Percentiles rank a stretch among this genome's conserved stretches.
Evolutionary conservation across 441 rosid genomes (phyloP).

Genomic region (Cnidoscolus chayamansa): DNA sequence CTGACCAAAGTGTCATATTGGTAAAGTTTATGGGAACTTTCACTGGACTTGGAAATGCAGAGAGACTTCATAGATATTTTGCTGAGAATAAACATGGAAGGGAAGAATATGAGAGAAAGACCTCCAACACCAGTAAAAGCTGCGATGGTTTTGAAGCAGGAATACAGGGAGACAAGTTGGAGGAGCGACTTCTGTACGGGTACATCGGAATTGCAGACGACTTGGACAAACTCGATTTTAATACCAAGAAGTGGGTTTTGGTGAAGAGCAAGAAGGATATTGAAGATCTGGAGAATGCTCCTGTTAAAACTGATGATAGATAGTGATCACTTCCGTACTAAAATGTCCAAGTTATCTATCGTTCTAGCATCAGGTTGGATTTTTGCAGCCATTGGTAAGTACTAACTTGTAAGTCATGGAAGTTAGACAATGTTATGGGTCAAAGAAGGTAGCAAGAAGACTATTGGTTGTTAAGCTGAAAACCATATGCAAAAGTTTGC

Average conservation of each 20-base stretch:
- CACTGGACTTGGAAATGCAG: slow-evolving; percentile 52
- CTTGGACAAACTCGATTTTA: slow-evolving; percentile 52
- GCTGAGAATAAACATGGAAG: slow-evolving; percentile 43
- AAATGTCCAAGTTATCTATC: background rate
- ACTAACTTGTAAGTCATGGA: background rate
- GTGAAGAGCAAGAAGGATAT: slow-evolving; percentile 64
- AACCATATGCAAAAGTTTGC: slow-evolving; percentile 3
- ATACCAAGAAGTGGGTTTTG: slow-evolving; percentile 46
- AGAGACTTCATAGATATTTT: slow-evolving; percentile 48
- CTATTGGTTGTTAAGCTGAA: background rate
- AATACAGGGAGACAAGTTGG: slow-evolving; percentile 30
- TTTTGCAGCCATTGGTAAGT: background rate
- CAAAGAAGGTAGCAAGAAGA: background rate
- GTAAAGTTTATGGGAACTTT: slow-evolving; percentile 54
- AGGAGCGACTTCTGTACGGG: slow-evolving; percentile 48
- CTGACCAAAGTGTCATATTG: slow-evolving; percentile 55
- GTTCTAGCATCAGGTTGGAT: background rate
- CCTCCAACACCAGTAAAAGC: slow-evolving; percentile 23
- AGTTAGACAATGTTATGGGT: background rate
- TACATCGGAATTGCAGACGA: slow-evolving; percentile 62
- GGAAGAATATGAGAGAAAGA: slow-evolving; percentile 34
- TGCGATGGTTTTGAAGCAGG: slow-evolving; percentile 13
- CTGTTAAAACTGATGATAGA: slow-evolving; percentile 40
- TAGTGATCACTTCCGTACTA: slow-evolving; percentile 3
- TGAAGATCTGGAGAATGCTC: slow-evolving; percentile 51